A percentile compares a stretch with the other conserved stretches of the same genome.
phyloP scores from a whole-genome alignment of 768 basidiomycete species.

The Collybia nuda region DNA sequence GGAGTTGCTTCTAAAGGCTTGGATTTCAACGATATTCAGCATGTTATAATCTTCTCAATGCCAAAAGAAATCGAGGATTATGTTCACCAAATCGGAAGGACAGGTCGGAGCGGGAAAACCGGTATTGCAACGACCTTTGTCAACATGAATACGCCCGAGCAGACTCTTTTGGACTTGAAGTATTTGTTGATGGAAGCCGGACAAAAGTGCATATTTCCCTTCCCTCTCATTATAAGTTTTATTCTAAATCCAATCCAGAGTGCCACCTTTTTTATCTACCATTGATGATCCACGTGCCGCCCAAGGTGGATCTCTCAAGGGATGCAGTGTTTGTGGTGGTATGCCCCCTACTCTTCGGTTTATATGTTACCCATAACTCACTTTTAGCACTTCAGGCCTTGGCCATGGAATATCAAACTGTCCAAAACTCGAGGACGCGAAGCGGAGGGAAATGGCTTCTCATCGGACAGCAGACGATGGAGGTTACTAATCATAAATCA shows the following conservation, averaged over 20 bases:
- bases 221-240: not conserved
- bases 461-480: conserved; percentile 71
- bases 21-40: conserved; percentile 98
- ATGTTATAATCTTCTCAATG: conserved; percentile 99
- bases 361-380: not conserved
- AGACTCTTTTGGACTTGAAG: conserved; percentile 94
- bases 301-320: conserved; percentile 75
- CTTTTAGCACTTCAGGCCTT: conserved; percentile 54
- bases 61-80: conserved; percentile 99
- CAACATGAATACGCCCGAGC: conserved; percentile 96
- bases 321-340: conserved; percentile 97
- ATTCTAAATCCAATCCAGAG: conserved; percentile 42
- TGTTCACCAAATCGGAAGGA: conserved; percentile 98
- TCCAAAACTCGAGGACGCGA: conserved; percentile 93
- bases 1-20: conserved; percentile 97
- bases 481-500: conserved; percentile 28
- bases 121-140: conserved; percentile 99
- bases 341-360: conserved; percentile 15
- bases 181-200: conserved; percentile 96
- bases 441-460: conserved; percentile 87
- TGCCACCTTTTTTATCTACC: conserved; percentile 87
- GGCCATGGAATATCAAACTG: conserved; percentile 95
- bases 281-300: conserved; percentile 89
- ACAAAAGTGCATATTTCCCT: conserved; percentile 61
- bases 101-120: conserved; percentile 96